Conservation (phyloP, 257 asterid genomes). For the Solanum tarapatanum region DNA sequence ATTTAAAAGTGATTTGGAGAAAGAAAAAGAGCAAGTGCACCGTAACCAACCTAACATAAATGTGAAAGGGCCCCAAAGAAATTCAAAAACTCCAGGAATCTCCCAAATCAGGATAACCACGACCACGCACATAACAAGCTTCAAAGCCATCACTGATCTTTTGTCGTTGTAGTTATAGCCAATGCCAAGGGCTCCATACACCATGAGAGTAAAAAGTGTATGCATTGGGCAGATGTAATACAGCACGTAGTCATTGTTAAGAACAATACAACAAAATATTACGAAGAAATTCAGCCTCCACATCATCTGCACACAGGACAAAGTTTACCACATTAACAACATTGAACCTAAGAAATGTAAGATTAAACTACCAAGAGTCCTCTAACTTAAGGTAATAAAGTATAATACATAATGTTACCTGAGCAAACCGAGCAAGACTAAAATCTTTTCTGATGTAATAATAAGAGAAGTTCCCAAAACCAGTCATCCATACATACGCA, state of each 20-base stretch:
- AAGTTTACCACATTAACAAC: neutral
- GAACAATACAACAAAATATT: slow-evolving; percentile 77
- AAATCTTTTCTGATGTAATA: slow-evolving; percentile 90
- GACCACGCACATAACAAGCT: slow-evolving; percentile 51
- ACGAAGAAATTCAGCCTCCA: slow-evolving; percentile 98
- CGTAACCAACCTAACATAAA: slow-evolving; percentile 53
- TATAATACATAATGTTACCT: slow-evolving; percentile 33
- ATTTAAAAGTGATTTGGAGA: neutral
- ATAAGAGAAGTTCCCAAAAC: slow-evolving; percentile 97
- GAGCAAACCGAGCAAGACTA: slow-evolving; percentile 89
- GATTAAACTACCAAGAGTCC: neutral
- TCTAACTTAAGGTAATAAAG: neutral
- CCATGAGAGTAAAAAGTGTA: slow-evolving; percentile 95
- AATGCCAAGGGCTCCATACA: slow-evolving; percentile 95
- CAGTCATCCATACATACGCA: slow-evolving; percentile 99
- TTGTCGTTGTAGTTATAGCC: slow-evolving; percentile 87
- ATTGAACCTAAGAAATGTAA: neutral
- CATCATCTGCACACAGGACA: slow-evolving; percentile 82
- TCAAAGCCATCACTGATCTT: slow-evolving; percentile 71
- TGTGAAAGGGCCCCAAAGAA: slow-evolving; percentile 74
- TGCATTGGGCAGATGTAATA: slow-evolving; percentile 99
- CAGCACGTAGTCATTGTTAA: slow-evolving; percentile 83
- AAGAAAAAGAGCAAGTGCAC: neutral
- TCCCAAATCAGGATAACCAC: slow-evolving; percentile 94
- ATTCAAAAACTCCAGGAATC: slow-evolving; percentile 86